Evolutionary conservation across 345 rosid species (phyloP).

Genomic region (Euclidium syriacum): DNA sequence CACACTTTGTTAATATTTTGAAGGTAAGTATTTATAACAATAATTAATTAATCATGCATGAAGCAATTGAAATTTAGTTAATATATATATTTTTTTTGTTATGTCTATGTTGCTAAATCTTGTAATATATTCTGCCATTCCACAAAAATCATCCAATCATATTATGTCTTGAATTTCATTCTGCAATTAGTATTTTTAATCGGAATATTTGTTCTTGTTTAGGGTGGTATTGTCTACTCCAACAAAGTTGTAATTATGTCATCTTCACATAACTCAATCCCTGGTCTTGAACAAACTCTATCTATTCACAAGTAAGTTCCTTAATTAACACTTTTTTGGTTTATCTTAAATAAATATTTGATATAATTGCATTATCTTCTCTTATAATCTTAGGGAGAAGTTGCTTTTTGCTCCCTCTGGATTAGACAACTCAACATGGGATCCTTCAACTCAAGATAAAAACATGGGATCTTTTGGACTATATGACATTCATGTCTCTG

Average conservation of each 20-base stretch:
- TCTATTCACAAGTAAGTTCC: conserved; percentile 51
- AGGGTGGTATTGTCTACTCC: conserved; percentile 85
- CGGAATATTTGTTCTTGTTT: not conserved
- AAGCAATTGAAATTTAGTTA: too few relatives aligned
- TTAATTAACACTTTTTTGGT: not conserved
- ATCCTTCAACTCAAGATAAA: too few relatives aligned
- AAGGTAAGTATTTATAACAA: too few relatives aligned
- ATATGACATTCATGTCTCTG: conserved; percentile 52
- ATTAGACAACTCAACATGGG: conserved; percentile 51
- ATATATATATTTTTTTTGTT: too few relatives aligned
- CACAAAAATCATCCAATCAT: too few relatives aligned
- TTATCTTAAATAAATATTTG: not conserved
- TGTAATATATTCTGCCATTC: too few relatives aligned
- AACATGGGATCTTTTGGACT: too few relatives aligned
- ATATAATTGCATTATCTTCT: not conserved
- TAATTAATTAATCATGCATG: too few relatives aligned
- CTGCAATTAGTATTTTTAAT: too few relatives aligned
- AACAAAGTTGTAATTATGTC: conserved; percentile 63
- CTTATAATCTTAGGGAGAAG: conserved; percentile 52
- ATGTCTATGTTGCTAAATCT: too few relatives aligned
- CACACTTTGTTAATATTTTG: conserved; percentile 53
- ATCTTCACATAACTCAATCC: conserved; percentile 38
- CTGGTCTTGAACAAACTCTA: conserved; percentile 59
- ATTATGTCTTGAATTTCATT: too few relatives aligned
- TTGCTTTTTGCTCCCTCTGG: conserved; percentile 57